A percentile compares a stretch with the other conserved stretches of the same genome.
These are phyloP conservation scores for Gentiana macrophylla DNA, from an alignment of 257 asterid genomes.

Conservation along the genomic window DNA sequence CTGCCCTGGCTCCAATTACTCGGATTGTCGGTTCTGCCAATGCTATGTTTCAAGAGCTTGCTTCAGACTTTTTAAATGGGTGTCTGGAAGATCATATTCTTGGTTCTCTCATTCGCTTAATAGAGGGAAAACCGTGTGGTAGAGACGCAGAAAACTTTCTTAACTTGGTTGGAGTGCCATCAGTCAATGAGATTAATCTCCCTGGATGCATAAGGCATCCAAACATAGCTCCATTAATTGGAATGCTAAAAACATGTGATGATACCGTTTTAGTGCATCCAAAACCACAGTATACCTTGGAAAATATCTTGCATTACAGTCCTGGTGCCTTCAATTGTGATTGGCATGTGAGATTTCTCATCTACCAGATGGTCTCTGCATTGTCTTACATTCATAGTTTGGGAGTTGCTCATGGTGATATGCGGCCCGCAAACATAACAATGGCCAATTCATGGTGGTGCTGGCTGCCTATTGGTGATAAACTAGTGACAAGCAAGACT, in stretches of 20 bases:
- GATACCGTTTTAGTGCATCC: conserved; percentile 48
- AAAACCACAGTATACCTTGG: conserved; percentile 60
- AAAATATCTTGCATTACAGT: conserved; percentile 60
- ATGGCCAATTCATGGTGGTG: conserved; percentile 76
- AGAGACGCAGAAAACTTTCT: conserved; percentile 57
- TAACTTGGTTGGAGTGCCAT: conserved; percentile 66
- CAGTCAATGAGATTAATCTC: conserved; percentile 42
- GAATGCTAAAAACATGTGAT: conserved; percentile 50
- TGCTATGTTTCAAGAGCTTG: conserved; percentile 47
- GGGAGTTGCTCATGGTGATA: conserved; percentile 61
- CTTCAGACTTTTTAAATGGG: conserved; percentile 53
- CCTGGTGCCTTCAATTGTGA: conserved; percentile 64
- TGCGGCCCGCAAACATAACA: conserved; percentile 60
- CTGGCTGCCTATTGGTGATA: conserved; percentile 53
- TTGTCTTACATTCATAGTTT: conserved; percentile 75
- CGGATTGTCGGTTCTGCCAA: conserved; percentile 42
- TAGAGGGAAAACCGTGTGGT: conserved; percentile 59
- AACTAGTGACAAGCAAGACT: conserved; percentile 29
- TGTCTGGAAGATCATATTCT: conserved; percentile 59
- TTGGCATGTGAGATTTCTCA: conserved; percentile 56
- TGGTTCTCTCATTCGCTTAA: conserved; percentile 43
- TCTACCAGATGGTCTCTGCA: conserved; percentile 81
- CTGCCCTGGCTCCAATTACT: conserved; percentile 72
- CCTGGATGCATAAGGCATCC: conserved; percentile 98
- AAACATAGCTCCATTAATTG: conserved; percentile 67